phyloP scores from a whole-genome alignment of 202 grass and related monocot species.

The Brachypodium distachyon region DNA sequence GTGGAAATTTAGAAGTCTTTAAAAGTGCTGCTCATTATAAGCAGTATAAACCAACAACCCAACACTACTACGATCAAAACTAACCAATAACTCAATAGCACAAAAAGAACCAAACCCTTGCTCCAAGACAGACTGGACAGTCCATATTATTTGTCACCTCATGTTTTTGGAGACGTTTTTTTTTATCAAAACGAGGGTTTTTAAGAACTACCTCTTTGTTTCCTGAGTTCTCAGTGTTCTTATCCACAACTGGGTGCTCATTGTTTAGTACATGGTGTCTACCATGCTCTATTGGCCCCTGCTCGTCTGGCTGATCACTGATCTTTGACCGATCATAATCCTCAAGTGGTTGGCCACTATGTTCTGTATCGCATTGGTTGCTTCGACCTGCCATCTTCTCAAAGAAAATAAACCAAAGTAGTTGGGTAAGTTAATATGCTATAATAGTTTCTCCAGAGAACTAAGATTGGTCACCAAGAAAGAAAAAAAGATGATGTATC shows the following conservation, averaged over 20 bases:
- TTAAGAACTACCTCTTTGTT: constrained; percentile 23
- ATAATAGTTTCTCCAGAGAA: background rate
- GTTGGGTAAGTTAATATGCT: background rate
- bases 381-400: constrained; percentile 17
- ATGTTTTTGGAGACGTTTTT: constrained; percentile 6
- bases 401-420: background rate
- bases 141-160: background rate
- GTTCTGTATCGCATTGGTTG: constrained; percentile 19
- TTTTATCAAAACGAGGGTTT: too few species aligned
- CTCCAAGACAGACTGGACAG: background rate
- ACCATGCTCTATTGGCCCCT: background rate
- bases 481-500: background rate
- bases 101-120: background rate
- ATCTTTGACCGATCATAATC: background rate
- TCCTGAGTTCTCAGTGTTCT: constrained; percentile 3
- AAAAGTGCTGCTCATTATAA: background rate
- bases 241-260: constrained; percentile 8
- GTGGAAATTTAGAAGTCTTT: background rate
- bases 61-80: constrained; percentile 15
- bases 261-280: constrained; percentile 3
- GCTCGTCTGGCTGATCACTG: constrained; percentile 12
- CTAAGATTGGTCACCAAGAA: background rate
- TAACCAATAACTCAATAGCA: constrained; percentile 13
- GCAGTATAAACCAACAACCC: too few species aligned
- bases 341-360: constrained; percentile 1